Evolutionary conservation across 139 green algal genomes (phyloP).

Genomic region (Picochlorum sp.): DNA sequence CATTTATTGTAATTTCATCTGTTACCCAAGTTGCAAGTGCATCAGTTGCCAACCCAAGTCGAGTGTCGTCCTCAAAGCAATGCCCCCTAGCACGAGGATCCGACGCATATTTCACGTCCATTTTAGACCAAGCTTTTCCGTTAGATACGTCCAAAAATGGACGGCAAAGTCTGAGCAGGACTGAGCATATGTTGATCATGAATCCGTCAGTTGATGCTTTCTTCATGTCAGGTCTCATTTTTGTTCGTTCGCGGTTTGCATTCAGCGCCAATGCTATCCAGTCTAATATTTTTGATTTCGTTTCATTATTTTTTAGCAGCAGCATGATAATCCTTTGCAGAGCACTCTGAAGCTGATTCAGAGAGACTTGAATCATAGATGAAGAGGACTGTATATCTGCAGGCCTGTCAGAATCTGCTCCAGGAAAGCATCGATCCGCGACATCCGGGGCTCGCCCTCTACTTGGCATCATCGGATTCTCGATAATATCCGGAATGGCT

Average conservation of each 20-base stretch:
- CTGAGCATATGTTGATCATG: constrained; percentile 66
- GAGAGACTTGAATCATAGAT: constrained; percentile 36
- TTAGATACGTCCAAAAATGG: constrained; percentile 71
- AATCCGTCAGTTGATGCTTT: constrained; percentile 57
- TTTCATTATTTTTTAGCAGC: constrained; percentile 45
- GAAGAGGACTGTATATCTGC: constrained; percentile 31
- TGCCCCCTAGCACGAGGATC: constrained; percentile 8
- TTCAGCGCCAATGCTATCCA: constrained; percentile 64
- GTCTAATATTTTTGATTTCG: constrained; percentile 49
- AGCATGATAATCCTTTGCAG: constrained; percentile 50
- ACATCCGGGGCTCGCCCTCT: constrained; percentile 23
- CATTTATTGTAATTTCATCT: background rate
- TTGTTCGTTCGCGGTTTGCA: constrained; percentile 66
- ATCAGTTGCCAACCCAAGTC: constrained; percentile 37
- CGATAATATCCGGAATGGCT: constrained; percentile 31
- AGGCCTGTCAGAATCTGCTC: constrained; percentile 1
- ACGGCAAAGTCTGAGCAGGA: constrained; percentile 67
- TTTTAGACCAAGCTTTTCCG: constrained; percentile 41
- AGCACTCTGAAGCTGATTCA: constrained; percentile 26
- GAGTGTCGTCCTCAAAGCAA: constrained; percentile 33
- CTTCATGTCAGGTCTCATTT: constrained; percentile 57
- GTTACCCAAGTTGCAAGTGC: constrained; percentile 40
- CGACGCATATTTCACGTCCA: constrained; percentile 27
- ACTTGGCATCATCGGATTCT: background rate
- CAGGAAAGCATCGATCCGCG: constrained; percentile 33